These are phyloP conservation scores for Xylaria acuta DNA, from an alignment of 495 filamentous ascomycete genomes.

Conservation along the genomic window DNA sequence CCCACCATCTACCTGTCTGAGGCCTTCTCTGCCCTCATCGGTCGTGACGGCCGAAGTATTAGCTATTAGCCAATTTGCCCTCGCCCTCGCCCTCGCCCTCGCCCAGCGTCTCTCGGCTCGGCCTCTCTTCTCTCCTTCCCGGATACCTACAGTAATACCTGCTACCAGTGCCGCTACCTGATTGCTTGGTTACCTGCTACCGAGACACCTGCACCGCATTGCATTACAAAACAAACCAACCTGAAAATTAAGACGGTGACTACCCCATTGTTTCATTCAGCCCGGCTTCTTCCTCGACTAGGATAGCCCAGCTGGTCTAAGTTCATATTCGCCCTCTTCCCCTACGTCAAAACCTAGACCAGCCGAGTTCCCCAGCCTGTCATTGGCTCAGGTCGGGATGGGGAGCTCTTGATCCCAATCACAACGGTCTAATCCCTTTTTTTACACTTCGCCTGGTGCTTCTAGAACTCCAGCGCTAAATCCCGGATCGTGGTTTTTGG, in stretches of 20 bases:
- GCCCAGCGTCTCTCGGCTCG: not conserved
- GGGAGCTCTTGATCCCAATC: conserved; percentile 27
- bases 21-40: conserved; percentile 18
- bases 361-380: conserved; percentile 35
- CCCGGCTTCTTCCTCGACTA: conserved; percentile 24
- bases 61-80: conserved; percentile 20
- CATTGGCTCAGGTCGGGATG: conserved; percentile 39
- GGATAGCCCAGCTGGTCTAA: conserved; percentile 30
- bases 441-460: conserved; percentile 30
- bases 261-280: conserved; percentile 24
- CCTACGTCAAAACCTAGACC: conserved; percentile 30
- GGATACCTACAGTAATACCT: not conserved
- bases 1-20: conserved; percentile 19
- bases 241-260: conserved; percentile 8
- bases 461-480: conserved; percentile 20
- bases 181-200: conserved; percentile 15
- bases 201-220: conserved; percentile 8
- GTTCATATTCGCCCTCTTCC: conserved; percentile 35
- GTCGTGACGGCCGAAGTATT: conserved; percentile 21
- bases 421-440: conserved; percentile 3
- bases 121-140: not conserved
- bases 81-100: not conserved
- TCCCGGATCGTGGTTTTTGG: conserved; percentile 27
- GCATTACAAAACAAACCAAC: not conserved
- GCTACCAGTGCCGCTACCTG: not conserved